A percentile compares a stretch with the other conserved stretches of the same genome.
These are phyloP conservation scores for Leccinum subspadiceum DNA, from an alignment of 1,284 basidiomycete genomes.

Conservation along the genomic window DNA sequence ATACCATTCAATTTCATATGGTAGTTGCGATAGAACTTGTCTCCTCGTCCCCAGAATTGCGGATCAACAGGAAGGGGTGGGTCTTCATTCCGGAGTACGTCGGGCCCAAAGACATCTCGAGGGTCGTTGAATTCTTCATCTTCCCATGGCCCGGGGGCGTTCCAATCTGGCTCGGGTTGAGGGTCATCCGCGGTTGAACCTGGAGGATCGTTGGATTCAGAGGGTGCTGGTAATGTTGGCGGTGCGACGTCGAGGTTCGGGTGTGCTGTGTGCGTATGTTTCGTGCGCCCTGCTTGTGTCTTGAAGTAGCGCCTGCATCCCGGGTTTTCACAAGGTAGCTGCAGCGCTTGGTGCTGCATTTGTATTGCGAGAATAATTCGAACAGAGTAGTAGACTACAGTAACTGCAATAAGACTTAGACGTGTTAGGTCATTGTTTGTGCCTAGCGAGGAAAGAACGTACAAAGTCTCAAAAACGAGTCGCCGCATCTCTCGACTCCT, in stretches of 20 bases:
- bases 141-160: neutral
- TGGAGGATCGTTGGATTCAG: neutral
- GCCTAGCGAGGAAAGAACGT: neutral
- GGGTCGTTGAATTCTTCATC: neutral
- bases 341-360: neutral
- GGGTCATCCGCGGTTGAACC: neutral
- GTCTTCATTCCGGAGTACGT: neutral
- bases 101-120: neutral
- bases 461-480: neutral
- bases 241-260: neutral
- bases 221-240: neutral
- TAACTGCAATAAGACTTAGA: neutral
- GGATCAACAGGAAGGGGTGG: neutral
- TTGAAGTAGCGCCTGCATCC: neutral
- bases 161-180: neutral
- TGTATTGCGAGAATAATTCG: no score
- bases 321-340: neutral
- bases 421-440: neutral
- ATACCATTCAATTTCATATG: slow-evolving; percentile 6
- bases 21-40: slow-evolving; percentile 4
- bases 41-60: neutral
- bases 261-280: neutral
- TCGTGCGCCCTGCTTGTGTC: neutral
- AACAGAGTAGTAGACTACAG: no score
- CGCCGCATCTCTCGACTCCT: neutral